Evolutionary conservation across 1,284 basidiomycete species (phyloP), one percentile per base, ranked within the genome.

Genomic region (Sanguinoderma infundibulare): DNA sequence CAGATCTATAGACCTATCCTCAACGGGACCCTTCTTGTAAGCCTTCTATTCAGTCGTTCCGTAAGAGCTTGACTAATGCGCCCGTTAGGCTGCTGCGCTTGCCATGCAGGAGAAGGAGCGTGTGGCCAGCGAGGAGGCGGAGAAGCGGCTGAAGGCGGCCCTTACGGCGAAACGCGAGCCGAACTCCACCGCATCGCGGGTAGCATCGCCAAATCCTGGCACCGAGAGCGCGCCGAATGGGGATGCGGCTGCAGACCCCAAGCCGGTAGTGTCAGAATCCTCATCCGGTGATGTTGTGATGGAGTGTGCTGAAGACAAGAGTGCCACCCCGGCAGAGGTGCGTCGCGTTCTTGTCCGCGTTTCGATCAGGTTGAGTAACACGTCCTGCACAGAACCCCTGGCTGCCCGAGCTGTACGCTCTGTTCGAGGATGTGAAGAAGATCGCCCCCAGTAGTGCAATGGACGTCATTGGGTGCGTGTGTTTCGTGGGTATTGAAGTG

Each of bases 1-100:
- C 93, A 95, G 70, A 91, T 98, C 57, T 84, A 94, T 50, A 87
- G 96, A 9, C 94, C 95, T 4, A 89, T 92, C 60, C 80, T 96
- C 30, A 86, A 91, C 63, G 76, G 78, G 3, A 77, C 82, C 35
- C 79, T 95, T 55, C 75, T 88, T 69, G 90, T 90, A 72, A 67
- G 83, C 77, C 57, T 59, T 51, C 53, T 49, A 49, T 57, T 38
- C 22, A 47, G 8, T 30, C 4, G 34, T 24, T 22, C 20, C 34
- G 14, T 22, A n/a, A 4, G 22, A 5, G 30, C 34, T 15, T 51
- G 30, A 15, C 49, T 51, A 34, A 51, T 40, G 17, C 49, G 36
- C 15, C 57, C 17, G 5, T 36, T 64, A 89, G 87, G 80, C 75
- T 62, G 79, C 81, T 20, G 87, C 89, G 28, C 74, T 87, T 61